Evolutionary conservation across 2,329 filamentous ascomycete genomes (phyloP), one percentile per base, ranked within the genome.

Genomic region (Falciphora oryzae): DNA sequence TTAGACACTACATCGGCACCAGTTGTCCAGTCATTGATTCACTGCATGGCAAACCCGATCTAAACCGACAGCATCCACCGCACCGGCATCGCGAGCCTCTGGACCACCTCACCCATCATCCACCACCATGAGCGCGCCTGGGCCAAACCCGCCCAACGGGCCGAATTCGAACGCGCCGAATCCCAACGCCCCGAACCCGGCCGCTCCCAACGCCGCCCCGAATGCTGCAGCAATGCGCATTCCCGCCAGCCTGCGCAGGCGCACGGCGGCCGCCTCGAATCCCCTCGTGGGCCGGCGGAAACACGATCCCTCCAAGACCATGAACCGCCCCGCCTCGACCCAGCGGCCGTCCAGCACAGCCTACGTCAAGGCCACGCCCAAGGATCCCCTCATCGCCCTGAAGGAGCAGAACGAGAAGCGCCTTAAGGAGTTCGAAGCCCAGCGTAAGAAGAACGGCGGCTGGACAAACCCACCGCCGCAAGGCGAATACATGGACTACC

Each of bases 201-300:
- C 44, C 8, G 44, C 44, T 25, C 44, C 44, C 22, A 25, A 25
- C 44, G n/a, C 18, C 44, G 44, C 44, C 44, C 71, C 72, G 50
- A 77, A 76, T 70, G 76, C 27, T 10, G 50, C 31, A 35, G 38
- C 31, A 53, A 65, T 28, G 61, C 61, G 28, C 64, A 63, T 29
- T 50, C 66, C 10, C 28, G 63, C 6, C 62, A 74, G 66, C 68
- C 72, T 57, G 75, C 77, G 28, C 63, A 61, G 44, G 22, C 44
- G 44, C 44, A 53, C 44, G 44, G 14, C 81, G 81, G 65, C 77
- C 76, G 60, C 79, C 13, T 53, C 80, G 65, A 87, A 91, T 70
- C 89, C 89, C 35, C 78, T 91, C 27, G 85, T 89, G 63, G 80
- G 87, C 63, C 82, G 85, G 59, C 86, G 88, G 71, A 85, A 81